phyloP scores from a whole-genome alignment of 2,329 filamentous ascomycete genomes.

The Sporothrix luriei region DNA sequence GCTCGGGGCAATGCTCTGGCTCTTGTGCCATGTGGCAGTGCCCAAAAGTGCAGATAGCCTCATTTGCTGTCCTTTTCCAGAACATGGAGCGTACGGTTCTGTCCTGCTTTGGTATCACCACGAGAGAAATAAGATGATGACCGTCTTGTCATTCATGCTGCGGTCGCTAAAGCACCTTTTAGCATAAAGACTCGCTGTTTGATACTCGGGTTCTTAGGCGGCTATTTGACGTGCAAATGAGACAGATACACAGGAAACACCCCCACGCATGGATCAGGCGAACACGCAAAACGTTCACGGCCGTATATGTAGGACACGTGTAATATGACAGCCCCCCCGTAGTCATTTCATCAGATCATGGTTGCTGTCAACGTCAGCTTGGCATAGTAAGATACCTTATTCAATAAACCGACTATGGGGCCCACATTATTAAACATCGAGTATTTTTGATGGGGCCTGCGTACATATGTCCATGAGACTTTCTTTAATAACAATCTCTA shows the following conservation, averaged over 20 bases:
- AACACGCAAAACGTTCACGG: not conserved
- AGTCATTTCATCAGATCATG: not conserved
- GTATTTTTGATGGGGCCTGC: too few relatives aligned
- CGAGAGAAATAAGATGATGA: not conserved
- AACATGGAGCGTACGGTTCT: too few relatives aligned
- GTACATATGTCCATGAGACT: not conserved
- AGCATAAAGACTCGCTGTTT: conserved; percentile 1
- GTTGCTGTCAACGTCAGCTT: not conserved
- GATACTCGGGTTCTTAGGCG: conserved; percentile 7
- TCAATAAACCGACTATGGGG: not conserved
- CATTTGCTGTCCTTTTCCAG: not conserved
- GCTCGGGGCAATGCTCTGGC: not conserved
- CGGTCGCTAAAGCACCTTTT: not conserved
- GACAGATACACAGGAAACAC: not conserved
- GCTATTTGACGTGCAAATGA: not conserved
- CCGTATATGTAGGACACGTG: not conserved
- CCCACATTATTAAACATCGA: not conserved
- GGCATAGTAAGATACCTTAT: not conserved
- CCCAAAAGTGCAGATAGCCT: not conserved
- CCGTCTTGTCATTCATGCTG: not conserved
- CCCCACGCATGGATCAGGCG: conserved; percentile 1
- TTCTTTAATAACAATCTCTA: not conserved
- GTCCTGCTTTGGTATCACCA: too few relatives aligned
- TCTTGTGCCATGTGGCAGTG: conserved; percentile 19
- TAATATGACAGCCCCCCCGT: too few relatives aligned